Evolutionary conservation across 495 filamentous ascomycete genomes (phyloP).

Genomic region (Neurospora pannonica): DNA sequence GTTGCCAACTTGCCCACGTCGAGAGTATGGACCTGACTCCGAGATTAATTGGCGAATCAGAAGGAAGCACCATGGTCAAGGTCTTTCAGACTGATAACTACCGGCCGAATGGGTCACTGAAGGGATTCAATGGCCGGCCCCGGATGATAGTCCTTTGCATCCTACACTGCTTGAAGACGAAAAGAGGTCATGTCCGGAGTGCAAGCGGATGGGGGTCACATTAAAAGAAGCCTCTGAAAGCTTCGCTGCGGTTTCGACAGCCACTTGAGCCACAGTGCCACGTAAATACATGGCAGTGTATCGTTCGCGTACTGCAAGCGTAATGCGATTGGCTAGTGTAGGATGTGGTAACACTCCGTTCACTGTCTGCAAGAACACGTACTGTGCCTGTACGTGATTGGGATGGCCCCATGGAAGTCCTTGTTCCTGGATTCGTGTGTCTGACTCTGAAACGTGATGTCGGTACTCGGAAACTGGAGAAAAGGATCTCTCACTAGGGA

Average conservation of each 20-base stretch:
- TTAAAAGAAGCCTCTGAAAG: background rate
- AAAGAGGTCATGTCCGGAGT: background rate
- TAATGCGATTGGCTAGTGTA: background rate
- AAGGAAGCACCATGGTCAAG: background rate
- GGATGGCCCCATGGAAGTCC: background rate
- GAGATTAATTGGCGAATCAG: background rate
- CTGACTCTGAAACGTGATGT: slow-evolving; percentile 1
- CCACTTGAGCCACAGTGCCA: background rate
- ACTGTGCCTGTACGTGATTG: background rate
- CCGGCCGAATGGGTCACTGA: background rate
- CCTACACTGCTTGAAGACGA: background rate
- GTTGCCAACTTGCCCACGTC: background rate
- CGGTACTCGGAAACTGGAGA: background rate
- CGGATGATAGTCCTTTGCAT: background rate
- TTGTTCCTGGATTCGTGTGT: background rate
- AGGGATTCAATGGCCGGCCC: background rate
- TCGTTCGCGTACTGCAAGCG: background rate
- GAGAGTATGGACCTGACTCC: background rate
- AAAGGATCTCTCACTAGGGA: background rate
- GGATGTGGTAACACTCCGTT: background rate
- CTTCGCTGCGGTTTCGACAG: background rate
- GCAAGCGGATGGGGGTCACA: background rate
- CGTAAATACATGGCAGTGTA: background rate
- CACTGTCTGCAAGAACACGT: background rate
- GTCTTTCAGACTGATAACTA: background rate